phyloP scores from a whole-genome alignment of 805 yeast genomes.

The Ogataea henricii region DNA sequence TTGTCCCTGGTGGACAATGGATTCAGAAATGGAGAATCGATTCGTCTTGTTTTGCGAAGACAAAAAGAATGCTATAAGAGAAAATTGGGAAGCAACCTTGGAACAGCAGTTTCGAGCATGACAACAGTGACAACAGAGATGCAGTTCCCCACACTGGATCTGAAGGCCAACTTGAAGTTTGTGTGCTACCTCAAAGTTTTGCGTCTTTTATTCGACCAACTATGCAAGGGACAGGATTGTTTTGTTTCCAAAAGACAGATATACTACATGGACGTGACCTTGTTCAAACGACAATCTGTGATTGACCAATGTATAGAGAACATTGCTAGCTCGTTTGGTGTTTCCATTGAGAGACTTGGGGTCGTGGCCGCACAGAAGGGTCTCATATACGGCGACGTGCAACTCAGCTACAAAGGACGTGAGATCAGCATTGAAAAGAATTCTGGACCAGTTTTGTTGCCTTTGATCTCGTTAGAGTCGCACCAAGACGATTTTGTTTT shows the following conservation, averaged over 20 bases:
- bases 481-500: conserved; percentile 22
- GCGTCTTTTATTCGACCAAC: conserved; percentile 21
- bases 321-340: conserved; percentile 40
- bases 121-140: conserved; percentile 12
- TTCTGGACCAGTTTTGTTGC: conserved; percentile 37
- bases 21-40: conserved; percentile 26
- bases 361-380: conserved; percentile 61
- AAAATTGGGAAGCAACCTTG: conserved; percentile 1
- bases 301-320: conserved; percentile 43
- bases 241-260: conserved; percentile 55
- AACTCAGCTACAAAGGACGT: conserved; percentile 18
- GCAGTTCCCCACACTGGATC: conserved; percentile 24
- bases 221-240: conserved; percentile 3
- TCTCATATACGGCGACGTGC: conserved; percentile 45
- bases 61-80: conserved; percentile 11
- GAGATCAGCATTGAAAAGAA: conserved; percentile 16
- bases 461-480: conserved; percentile 36
- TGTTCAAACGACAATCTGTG: conserved; percentile 47
- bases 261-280: conserved; percentile 55
- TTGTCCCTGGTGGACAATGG: conserved; percentile 31
- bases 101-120: conserved; percentile 5
- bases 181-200: conserved; percentile 26
- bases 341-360: conserved; percentile 41
- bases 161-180: conserved; percentile 21
- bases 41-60: conserved; percentile 20